Evolutionary conservation across 192 early-diverging fungal genomes (phyloP).

Genomic region (Paraglomus occultum): DNA sequence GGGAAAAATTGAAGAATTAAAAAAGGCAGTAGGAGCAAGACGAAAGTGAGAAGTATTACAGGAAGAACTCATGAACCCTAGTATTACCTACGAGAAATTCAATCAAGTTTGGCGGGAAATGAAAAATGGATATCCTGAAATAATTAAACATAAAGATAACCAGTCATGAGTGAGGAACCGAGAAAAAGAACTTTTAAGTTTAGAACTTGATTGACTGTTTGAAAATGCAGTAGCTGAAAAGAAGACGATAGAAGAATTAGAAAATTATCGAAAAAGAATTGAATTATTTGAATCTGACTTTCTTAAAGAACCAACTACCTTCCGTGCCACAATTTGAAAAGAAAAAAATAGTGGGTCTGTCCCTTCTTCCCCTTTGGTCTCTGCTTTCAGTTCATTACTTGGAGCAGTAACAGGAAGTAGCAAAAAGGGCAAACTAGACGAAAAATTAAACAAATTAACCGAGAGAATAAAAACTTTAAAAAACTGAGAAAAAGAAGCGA

Average conservation of each 20-base stretch:
- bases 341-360: neutral
- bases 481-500: neutral
- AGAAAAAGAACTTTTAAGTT: neutral
- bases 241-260: neutral
- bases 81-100: neutral
- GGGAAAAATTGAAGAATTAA: neutral
- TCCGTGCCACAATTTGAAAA: neutral
- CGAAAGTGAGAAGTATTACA: neutral
- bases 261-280: neutral
- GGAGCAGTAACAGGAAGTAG: neutral
- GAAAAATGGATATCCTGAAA: neutral
- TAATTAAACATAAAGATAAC: neutral
- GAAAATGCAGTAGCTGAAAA: neutral
- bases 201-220: neutral
- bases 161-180: neutral
- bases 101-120: neutral
- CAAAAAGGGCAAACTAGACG: neutral
- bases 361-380: too few relatives aligned
- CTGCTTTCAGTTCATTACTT: neutral
- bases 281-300: neutral
- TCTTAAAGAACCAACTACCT: neutral
- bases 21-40: neutral
- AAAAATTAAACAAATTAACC: slow-evolving; percentile 1
- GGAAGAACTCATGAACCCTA: neutral
- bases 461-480: neutral